Evolutionary conservation across 371 early-diverging fungal genomes (phyloP).

Genomic region (Apophysomyces ossiformis): DNA sequence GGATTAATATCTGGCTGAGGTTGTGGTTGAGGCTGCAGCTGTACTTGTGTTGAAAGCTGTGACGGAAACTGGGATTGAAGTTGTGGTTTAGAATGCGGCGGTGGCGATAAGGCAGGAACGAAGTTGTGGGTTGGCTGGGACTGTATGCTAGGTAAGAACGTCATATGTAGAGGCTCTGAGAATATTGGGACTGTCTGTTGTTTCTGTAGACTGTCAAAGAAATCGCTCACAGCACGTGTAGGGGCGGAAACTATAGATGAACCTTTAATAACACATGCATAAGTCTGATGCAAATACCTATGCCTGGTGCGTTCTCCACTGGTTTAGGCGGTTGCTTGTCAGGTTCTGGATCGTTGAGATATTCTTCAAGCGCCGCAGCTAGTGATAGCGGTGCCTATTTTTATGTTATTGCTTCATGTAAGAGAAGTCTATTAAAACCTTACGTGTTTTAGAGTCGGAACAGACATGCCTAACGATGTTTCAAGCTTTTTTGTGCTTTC

Average conservation of each 20-base stretch:
- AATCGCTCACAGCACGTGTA: conserved; percentile 53
- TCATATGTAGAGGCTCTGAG: conserved; percentile 30
- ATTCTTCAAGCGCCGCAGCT: conserved; percentile 86
- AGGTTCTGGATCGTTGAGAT: conserved; percentile 75
- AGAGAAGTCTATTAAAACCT: not conserved
- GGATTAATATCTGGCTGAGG: conserved; percentile 4
- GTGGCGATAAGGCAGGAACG: too few species aligned
- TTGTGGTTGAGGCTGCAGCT: not conserved
- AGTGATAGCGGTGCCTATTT: conserved; percentile 83
- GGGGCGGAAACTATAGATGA: too few species aligned
- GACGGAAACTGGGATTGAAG: too few species aligned
- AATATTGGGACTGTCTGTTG: conserved; percentile 51
- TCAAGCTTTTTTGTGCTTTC: conserved; percentile 77
- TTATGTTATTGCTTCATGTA: not conserved
- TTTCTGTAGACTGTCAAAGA: conserved; percentile 75
- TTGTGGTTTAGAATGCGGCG: too few species aligned
- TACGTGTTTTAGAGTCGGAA: conserved; percentile 88
- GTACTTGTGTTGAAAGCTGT: too few species aligned
- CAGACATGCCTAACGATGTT: conserved; percentile 70
- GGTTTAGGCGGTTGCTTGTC: conserved; percentile 35
- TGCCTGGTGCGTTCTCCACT: conserved; percentile 5
- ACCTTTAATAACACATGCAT: too few species aligned
- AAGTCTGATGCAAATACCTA: conserved; percentile 17
- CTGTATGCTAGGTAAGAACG: conserved; percentile 16
- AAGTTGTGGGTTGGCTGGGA: not conserved